Conservation (phyloP, 306 rosid genomes). For the Spatholobus suberectus region DNA sequence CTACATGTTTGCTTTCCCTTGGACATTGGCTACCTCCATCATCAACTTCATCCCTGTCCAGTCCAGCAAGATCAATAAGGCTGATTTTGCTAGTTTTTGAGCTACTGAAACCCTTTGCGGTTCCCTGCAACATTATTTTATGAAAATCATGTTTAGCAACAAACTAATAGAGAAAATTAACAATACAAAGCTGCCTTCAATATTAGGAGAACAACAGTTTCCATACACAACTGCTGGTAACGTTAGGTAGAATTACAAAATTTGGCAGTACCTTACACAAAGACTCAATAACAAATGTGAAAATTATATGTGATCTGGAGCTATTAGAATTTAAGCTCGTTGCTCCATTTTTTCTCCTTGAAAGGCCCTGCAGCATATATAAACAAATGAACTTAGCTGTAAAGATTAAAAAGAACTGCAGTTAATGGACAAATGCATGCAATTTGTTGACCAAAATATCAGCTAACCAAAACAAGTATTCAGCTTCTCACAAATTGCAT, state of each 20-base stretch:
- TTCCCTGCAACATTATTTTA: constrained; percentile 59
- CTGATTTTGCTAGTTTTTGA: constrained; percentile 88
- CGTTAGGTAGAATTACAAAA: constrained; percentile 8
- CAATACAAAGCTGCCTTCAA: neutral
- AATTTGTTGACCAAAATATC: constrained; percentile 14
- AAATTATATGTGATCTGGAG: constrained; percentile 86
- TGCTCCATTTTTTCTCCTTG: constrained; percentile 85
- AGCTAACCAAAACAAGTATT: constrained; percentile 19
- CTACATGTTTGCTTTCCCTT: constrained; percentile 57
- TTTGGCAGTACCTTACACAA: constrained; percentile 75
- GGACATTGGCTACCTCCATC: constrained; percentile 54
- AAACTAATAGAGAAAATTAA: neutral
- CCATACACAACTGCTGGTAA: constrained; percentile 1
- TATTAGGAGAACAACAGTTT: neutral
- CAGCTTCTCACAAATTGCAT: neutral
- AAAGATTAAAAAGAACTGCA: neutral
- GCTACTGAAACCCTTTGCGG: constrained; percentile 69
- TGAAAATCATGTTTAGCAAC: constrained; percentile 27
- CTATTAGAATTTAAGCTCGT: constrained; percentile 78
- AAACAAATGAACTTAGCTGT: constrained; percentile 23
- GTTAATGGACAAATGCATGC: neutral
- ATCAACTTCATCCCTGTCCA: constrained; percentile 57
- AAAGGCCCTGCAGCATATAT: constrained; percentile 77
- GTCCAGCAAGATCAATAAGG: constrained; percentile 91
- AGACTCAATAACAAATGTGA: constrained; percentile 82